Evolutionary conservation across 768 basidiomycete genomes (phyloP), one percentile per base, ranked within the genome.

Genomic region (Leccinum truebloodii): DNA sequence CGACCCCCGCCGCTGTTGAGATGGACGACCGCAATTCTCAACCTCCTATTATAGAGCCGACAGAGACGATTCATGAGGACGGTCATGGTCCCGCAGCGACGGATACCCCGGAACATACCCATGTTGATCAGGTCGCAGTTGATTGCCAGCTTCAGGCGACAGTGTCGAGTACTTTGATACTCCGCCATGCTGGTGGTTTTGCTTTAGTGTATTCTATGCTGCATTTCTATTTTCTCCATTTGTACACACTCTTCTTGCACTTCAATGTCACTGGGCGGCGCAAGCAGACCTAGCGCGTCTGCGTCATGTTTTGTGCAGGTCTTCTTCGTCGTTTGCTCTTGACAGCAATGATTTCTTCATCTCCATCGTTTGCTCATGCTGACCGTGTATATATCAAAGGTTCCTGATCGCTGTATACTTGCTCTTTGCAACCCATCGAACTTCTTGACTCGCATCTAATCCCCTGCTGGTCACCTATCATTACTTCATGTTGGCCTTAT

Each of bases 201-300:
- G 72, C 69, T 59, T 55, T 77, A 56, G 65, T 76, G 72, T 74
- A 76, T 75, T 69, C 71, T 71, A 71, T 80, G 69, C 74, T 80
- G 62, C 77, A 76, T 70, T 66, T 80, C 64, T 80, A 79, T 66
- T 70, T 79, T 64, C 64, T 78, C 58, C 75, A 80, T 66, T 66
- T 80, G 72, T 80, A 80, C 68, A 71, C 75, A 59, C 54, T 80
- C 61, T 65, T 80, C 54, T 63, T 77, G 64, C 75, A 77, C 66
- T 65, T 78, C 67, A 71, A 71, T 39, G 67, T 71, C 63, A 54
- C 59, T 37, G 65, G 67, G 60, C 65, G 66, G 61, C 73, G 66
- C 54, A 74, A 55, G 66, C 69, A 73, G 69, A 61, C 61, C 26
- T 75, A 73, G 65, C 32, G 34, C 55, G n/a, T 46, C 46, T 56